Evolutionary conservation across 306 rosid species (phyloP).

Genomic region (Cucurbita argyrosperma): DNA sequence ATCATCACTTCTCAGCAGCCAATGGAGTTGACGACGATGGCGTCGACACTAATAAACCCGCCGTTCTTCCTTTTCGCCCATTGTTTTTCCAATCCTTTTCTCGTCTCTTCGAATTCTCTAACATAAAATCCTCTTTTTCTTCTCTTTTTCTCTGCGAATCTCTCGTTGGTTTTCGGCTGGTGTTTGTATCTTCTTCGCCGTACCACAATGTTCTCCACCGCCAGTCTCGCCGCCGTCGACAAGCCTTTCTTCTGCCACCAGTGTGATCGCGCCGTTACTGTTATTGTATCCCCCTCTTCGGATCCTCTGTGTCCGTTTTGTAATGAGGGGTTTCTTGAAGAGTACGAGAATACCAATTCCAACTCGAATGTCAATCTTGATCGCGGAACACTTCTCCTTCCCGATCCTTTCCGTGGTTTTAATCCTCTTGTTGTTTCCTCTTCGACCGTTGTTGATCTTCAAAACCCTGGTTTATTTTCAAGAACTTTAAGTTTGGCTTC

Average conservation of each 20-base stretch:
- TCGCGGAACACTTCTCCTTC: background rate
- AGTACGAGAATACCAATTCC: background rate
- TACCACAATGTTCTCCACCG: background rate
- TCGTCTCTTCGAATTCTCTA: background rate
- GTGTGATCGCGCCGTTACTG: constrained; percentile 3
- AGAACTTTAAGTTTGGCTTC: background rate
- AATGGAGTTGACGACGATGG: background rate
- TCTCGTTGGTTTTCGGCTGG: background rate
- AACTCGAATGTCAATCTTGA: background rate
- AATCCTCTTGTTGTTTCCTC: background rate
- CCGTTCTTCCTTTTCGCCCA: background rate
- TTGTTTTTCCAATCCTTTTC: too few species aligned
- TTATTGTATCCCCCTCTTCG: background rate
- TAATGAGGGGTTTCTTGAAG: constrained; percentile 8
- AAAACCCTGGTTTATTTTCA: constrained; percentile 6
- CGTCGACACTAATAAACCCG: background rate
- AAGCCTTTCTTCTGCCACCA: constrained; percentile 8
- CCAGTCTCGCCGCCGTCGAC: background rate
- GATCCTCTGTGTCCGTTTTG: constrained; percentile 9
- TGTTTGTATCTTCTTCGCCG: background rate
- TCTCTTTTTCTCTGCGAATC: background rate
- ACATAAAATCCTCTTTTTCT: too few species aligned
- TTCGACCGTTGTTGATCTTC: background rate
- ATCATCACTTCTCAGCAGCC: background rate
- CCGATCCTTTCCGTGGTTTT: background rate